phyloP scores from a whole-genome alignment of 1,139 yeast species.

The Lodderomyces metapsilosis region DNA sequence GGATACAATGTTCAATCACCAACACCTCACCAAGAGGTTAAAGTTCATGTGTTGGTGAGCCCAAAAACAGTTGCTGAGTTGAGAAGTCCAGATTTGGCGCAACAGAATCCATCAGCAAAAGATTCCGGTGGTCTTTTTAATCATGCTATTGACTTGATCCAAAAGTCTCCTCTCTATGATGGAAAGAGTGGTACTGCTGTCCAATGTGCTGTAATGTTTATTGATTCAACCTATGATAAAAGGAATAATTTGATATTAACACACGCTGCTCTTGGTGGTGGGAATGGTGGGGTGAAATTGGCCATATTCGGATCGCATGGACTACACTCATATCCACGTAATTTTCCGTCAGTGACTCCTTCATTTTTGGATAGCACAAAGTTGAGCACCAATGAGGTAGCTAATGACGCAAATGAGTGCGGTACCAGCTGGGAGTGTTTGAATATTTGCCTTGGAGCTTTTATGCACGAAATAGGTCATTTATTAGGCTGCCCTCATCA shows the following conservation, averaged over 20 bases:
- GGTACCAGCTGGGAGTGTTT: constrained; percentile 90
- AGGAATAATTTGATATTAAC: constrained; percentile 60
- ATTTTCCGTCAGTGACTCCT: constrained; percentile 66
- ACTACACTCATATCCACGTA: constrained; percentile 82
- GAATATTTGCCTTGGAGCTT: constrained; percentile 87
- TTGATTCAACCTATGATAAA: constrained; percentile 85
- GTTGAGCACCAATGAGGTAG: constrained; percentile 67
- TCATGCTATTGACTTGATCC: constrained; percentile 74
- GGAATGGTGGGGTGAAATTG: constrained; percentile 61
- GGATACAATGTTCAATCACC: constrained; percentile 36
- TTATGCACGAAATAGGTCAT: constrained; percentile 95
- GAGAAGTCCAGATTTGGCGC: constrained; percentile 78
- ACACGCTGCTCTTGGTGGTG: constrained; percentile 96
- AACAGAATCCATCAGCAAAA: constrained; percentile 73
- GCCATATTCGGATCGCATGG: constrained; percentile 97
- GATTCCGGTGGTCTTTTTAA: constrained; percentile 74
- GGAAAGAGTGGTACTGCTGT: constrained; percentile 39
- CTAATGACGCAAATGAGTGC: constrained; percentile 82
- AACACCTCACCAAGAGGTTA: constrained; percentile 60
- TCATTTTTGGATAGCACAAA: constrained; percentile 70
- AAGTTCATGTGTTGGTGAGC: constrained; percentile 71
- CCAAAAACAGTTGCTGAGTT: constrained; percentile 68
- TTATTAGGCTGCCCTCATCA: constrained; percentile 90
- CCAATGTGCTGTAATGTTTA: constrained; percentile 80
- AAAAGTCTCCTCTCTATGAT: constrained; percentile 25